Conservation (phyloP, 352 stramenopile genomes). For the Blastocystis sp. region DNA sequence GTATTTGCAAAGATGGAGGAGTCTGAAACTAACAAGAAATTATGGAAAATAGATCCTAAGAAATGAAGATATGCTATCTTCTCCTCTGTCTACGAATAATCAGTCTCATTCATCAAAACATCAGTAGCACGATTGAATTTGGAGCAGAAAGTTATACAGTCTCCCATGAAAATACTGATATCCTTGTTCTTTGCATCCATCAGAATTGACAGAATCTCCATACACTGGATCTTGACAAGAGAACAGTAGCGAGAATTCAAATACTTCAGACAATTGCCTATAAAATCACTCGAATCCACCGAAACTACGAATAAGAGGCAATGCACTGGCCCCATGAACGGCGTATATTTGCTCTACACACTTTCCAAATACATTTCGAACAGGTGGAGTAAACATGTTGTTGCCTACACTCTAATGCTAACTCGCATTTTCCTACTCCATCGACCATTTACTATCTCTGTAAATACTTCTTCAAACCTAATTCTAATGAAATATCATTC, state of each 20-base stretch:
- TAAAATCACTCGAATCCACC: neutral
- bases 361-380: slow-evolving; percentile 20
- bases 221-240: slow-evolving; percentile 54
- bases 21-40: neutral
- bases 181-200: slow-evolving; percentile 10
- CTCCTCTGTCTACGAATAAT: slow-evolving; percentile 16
- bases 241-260: slow-evolving; percentile 26
- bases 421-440: neutral
- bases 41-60: neutral
- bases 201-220: slow-evolving; percentile 44
- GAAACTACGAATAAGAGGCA: slow-evolving; percentile 8
- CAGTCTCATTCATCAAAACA: neutral
- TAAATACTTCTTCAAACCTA: slow-evolving; percentile 44
- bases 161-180: slow-evolving; percentile 46
- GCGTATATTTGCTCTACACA: slow-evolving; percentile 48
- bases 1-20: neutral
- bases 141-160: slow-evolving; percentile 14
- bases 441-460: neutral
- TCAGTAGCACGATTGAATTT: slow-evolving; percentile 8
- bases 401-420: neutral
- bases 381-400: slow-evolving; percentile 46
- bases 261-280: slow-evolving; percentile 43
- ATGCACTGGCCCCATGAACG: neutral
- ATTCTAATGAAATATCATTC: neutral
- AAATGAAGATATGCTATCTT: neutral